phyloP scores from a whole-genome alignment of 108 stramenopile genomes.

The Schizochytrium sp. region DNA sequence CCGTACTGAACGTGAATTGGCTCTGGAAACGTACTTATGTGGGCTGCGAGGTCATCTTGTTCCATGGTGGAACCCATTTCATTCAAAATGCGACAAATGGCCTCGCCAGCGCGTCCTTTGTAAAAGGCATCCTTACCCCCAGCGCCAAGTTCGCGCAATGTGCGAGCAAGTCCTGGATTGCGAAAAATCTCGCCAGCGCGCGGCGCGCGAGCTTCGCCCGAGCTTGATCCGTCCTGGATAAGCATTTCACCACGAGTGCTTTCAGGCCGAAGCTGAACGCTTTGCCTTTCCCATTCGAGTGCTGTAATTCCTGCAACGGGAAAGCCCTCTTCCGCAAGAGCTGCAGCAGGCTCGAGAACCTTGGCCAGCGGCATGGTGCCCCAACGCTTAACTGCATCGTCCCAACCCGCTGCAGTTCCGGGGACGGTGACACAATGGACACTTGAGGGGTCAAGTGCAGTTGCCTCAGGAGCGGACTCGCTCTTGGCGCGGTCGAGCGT shows the following conservation, averaged over 20 bases:
- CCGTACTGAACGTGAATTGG: conserved; percentile 67
- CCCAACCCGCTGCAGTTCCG: conserved; percentile 87
- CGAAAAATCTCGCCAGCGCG: conserved; percentile 62
- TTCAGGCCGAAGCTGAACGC: conserved; percentile 26
- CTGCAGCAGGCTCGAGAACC: conserved; percentile 75
- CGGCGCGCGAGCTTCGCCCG: conserved; percentile 10
- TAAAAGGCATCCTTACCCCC: conserved; percentile 82
- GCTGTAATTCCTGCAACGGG: conserved; percentile 77
- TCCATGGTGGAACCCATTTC: conserved; percentile 72
- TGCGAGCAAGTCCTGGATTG: conserved; percentile 75
- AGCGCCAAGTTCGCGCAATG: conserved; percentile 65
- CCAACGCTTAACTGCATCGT: conserved; percentile 47
- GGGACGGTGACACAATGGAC: conserved; percentile 82
- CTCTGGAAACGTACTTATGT: conserved; percentile 61
- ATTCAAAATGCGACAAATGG: conserved; percentile 67
- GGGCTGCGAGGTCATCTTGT: conserved; percentile 64
- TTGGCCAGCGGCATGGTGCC: conserved; percentile 65
- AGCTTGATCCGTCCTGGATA: conserved; percentile 31
- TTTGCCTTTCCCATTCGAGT: conserved; percentile 54
- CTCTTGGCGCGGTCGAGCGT: conserved; percentile 51
- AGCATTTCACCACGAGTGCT: conserved; percentile 52
- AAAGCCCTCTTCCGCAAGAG: conserved; percentile 81
- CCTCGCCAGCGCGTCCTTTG: conserved; percentile 60
- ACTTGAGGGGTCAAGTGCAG: conserved; percentile 16
- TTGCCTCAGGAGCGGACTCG: background rate